A percentile compares a stretch with the other conserved stretches of the same genome.
Conservation (phyloP, 371 early-diverging fungal genomes). For the Syncephalis plumigaleata region DNA sequence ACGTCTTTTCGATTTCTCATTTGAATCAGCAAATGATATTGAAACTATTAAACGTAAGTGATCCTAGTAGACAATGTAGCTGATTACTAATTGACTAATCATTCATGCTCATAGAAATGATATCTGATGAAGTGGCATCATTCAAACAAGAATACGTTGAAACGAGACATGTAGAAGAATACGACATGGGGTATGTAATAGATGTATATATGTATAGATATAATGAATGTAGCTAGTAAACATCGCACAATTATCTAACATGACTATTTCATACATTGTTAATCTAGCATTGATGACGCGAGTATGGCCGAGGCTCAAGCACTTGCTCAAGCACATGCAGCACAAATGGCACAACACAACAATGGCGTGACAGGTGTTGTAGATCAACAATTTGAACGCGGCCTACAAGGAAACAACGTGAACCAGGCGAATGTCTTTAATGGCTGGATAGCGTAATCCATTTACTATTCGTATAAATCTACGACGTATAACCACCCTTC, state of each 20-base stretch:
- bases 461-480: no score
- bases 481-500: no score
- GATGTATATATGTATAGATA: background rate
- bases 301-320: conserved; percentile 11
- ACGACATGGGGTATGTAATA: background rate
- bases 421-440: background rate
- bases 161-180: no score
- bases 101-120: conserved; percentile 32
- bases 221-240: background rate
- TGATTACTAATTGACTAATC: conserved; percentile 1
- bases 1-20: conserved; percentile 76
- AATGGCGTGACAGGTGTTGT: conserved; percentile 13
- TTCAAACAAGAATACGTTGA: conserved; percentile 22
- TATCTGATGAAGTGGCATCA: conserved; percentile 72
- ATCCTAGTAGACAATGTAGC: background rate
- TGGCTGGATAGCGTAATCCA: no score
- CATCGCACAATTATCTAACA: conserved; percentile 7
- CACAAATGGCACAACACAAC: conserved; percentile 13
- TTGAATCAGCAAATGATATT: conserved; percentile 70
- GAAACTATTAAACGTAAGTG: conserved; percentile 73
- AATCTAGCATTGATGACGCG: conserved; percentile 10
- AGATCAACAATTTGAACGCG: conserved; percentile 33
- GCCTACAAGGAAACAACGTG: conserved; percentile 22
- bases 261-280: no score
- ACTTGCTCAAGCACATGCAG: conserved; percentile 7